phyloP scores from a whole-genome alignment of 2,329 filamentous ascomycete genomes.

The Trichoderma cornu-damae region DNA sequence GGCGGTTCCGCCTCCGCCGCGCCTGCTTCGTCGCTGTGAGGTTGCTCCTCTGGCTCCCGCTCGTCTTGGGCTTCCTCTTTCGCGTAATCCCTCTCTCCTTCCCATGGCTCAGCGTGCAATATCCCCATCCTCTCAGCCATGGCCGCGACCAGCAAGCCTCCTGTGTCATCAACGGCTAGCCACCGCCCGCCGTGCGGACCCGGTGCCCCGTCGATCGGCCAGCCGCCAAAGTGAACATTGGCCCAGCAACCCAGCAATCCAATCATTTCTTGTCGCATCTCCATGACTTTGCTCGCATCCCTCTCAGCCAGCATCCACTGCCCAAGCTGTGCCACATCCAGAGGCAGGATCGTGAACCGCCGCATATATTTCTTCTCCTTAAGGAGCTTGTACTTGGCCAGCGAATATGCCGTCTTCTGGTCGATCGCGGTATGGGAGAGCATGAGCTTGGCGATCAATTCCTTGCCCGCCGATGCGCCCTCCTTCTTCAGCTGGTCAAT shows the following conservation, averaged over 20 bases:
- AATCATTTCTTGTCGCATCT: slow-evolving; percentile 78
- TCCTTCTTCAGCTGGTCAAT: slow-evolving; percentile 71
- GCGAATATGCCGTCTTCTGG: slow-evolving; percentile 88
- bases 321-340: slow-evolving; percentile 72
- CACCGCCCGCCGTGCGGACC: slow-evolving; percentile 51
- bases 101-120: slow-evolving; percentile 47
- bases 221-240: slow-evolving; percentile 66
- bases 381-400: slow-evolving; percentile 92
- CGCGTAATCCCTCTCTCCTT: slow-evolving; percentile 22
- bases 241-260: slow-evolving; percentile 82
- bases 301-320: slow-evolving; percentile 76
- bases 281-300: slow-evolving; percentile 75
- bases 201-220: slow-evolving; percentile 25
- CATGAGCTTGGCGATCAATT: slow-evolving; percentile 89
- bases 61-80: slow-evolving; percentile 6
- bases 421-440: slow-evolving; percentile 83
- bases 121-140: slow-evolving; percentile 88
- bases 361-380: slow-evolving; percentile 93
- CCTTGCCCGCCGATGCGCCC: slow-evolving; percentile 73
- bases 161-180: slow-evolving; percentile 81
- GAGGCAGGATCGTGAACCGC: slow-evolving; percentile 76
- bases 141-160: slow-evolving; percentile 73
- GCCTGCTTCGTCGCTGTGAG: slow-evolving; percentile 11
- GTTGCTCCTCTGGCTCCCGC: slow-evolving; percentile 10
- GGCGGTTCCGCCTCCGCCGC: background rate